Percentiles rank a stretch among this genome's conserved stretches.
Evolutionary conservation across 768 basidiomycete species (phyloP).

Genomic region (Porphyrellus cyaneotinctus): DNA sequence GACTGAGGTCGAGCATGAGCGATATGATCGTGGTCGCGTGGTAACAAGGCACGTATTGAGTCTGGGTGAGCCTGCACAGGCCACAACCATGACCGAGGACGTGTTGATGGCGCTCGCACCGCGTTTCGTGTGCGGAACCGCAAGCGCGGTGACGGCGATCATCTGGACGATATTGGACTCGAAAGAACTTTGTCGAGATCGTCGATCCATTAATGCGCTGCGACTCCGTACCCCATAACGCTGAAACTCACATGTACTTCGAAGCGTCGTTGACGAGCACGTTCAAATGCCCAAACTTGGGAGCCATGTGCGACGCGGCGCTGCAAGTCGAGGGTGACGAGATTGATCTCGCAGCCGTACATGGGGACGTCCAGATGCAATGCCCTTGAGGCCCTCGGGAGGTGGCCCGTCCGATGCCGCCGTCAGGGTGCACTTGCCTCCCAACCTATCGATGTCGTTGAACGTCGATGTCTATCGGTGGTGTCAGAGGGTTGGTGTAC

Average conservation of each 20-base stretch:
- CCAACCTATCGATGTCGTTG: not conserved
- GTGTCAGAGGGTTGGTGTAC: too few species aligned
- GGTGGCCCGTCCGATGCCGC: conserved; percentile 49
- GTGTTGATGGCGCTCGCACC: conserved; percentile 57
- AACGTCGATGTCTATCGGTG: too few species aligned
- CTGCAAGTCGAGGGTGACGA: conserved; percentile 41
- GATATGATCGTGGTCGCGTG: conserved; percentile 4
- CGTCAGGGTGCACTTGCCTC: conserved; percentile 22
- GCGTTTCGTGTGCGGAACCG: conserved; percentile 55
- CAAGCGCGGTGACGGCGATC: conserved; percentile 54
- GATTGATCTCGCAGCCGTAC: conserved; percentile 35
- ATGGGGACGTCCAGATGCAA: conserved; percentile 47
- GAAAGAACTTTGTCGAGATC: conserved; percentile 51
- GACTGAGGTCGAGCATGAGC: conserved; percentile 21
- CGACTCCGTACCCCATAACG: too few species aligned
- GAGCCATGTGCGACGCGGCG: conserved; percentile 43
- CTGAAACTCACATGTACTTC: not conserved
- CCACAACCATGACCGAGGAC: conserved; percentile 55
- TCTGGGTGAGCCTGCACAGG: conserved; percentile 33
- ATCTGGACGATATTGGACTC: conserved; percentile 55
- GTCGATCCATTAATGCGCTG: conserved; percentile 5
- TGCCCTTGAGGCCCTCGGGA: conserved; percentile 50
- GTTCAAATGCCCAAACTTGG: conserved; percentile 44
- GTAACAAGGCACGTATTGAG: conserved; percentile 22
- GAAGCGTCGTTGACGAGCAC: conserved; percentile 58